Base-by-base conservation (phyloP, 2,329 filamentous ascomycete genomes). In the Hypoxylon sp. region DNA sequence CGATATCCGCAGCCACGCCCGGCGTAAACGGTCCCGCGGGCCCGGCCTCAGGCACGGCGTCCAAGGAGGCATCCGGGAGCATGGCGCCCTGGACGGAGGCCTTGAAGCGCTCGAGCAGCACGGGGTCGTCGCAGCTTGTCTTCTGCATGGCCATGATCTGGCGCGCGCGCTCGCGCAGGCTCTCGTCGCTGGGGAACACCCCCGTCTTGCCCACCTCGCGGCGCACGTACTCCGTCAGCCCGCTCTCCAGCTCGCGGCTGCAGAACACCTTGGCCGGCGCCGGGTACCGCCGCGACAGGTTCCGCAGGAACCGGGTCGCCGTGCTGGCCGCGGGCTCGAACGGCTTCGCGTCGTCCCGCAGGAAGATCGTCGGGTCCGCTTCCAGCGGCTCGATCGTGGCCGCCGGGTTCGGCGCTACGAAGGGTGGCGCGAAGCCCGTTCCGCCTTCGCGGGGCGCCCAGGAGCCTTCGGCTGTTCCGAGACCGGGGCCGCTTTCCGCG, bases 161-260 rank as follows among this genome's bases (percentile, higher is more conserved):
- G 53, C 83, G 77, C 1, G 84, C 87, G 59, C 82, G 80, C 11
- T 78, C 77, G 30, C 81, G 79, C 3, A 90, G 74, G 23, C 78
- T 79, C 2, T 80, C 81, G 71, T 89, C 86, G 1, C 73, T 75
- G 0, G 87, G 87, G 65, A 87, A 81, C 4, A 70, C 73, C 2
- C 81, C 82, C 0, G 80, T 80, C 0, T 75, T 78, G 3, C 74
- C 70, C 5, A 84, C 72, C 65, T 83, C 77, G 1, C 76, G 73
- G 30, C 80, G 77, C 5, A 87, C 85, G 68, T 84, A 87, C 17
- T 82, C 80, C 10, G 80, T 75, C 13, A 90, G 78, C 1, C 84
- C 86, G n/a, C 75, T 79, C 75, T 90, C 88, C 21, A 90, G 80
- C 72, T 89, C 86, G 5, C 85, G 80, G 17, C 85, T 87, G 76